These are phyloP conservation scores for Lichtheimia hyalospora DNA, from an alignment of 371 early-diverging fungal genomes.

Conservation along the genomic window DNA sequence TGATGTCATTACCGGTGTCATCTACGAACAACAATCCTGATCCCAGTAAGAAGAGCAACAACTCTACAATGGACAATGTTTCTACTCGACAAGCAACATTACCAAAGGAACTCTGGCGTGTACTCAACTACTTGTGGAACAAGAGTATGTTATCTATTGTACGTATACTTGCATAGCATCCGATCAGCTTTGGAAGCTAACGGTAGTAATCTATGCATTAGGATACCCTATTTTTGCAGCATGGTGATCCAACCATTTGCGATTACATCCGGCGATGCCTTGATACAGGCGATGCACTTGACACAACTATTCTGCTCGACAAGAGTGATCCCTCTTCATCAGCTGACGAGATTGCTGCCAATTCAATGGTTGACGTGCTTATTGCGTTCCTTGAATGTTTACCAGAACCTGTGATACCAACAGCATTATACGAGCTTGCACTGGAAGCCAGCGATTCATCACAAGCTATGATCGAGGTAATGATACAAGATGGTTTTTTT, in stretches of 20 bases:
- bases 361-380: slow-evolving; percentile 77
- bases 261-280: slow-evolving; percentile 77
- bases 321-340: slow-evolving; percentile 4
- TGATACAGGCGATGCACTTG: slow-evolving; percentile 75
- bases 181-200: neutral
- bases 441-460: slow-evolving; percentile 55
- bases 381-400: slow-evolving; percentile 74
- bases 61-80: neutral
- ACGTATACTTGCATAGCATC: neutral
- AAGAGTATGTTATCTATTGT: slow-evolving; percentile 35
- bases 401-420: slow-evolving; percentile 77
- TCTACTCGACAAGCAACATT: slow-evolving; percentile 59
- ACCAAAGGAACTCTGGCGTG: slow-evolving; percentile 79
- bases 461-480: slow-evolving; percentile 47
- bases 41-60: neutral
- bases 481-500: neutral
- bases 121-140: slow-evolving; percentile 77
- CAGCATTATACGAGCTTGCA: slow-evolving; percentile 57
- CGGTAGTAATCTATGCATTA: slow-evolving; percentile 8
- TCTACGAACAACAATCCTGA: neutral
- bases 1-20: slow-evolving; percentile 54
- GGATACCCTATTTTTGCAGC: slow-evolving; percentile 66
- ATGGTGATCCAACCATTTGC: slow-evolving; percentile 65
- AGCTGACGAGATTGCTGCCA: slow-evolving; percentile 15
- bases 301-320: slow-evolving; percentile 29